Conservation (phyloP, 352 stramenopile species). For the Phytophthora hybrid region DNA sequence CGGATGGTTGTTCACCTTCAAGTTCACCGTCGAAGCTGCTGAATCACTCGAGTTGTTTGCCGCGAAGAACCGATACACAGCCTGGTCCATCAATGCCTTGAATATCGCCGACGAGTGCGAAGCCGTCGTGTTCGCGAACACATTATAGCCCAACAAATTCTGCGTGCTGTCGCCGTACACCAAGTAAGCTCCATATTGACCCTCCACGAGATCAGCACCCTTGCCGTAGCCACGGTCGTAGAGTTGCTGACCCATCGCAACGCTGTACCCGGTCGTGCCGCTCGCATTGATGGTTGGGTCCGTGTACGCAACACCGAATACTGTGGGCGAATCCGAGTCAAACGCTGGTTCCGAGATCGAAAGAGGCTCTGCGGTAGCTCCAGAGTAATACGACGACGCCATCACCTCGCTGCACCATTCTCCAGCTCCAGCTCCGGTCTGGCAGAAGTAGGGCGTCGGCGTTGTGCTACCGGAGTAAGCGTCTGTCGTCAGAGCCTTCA, state of each 20-base stretch:
- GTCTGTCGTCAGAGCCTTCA: conserved; percentile 35
- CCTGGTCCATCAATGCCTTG: conserved; percentile 62
- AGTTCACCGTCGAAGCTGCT: conserved; percentile 17
- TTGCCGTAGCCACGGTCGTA: conserved; percentile 54
- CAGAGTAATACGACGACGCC: conserved; percentile 34
- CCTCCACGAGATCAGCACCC: conserved; percentile 20
- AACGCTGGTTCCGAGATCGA: conserved; percentile 28
- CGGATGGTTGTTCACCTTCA: conserved; percentile 60
- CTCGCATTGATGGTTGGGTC: conserved; percentile 50
- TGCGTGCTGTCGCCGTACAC: conserved; percentile 43
- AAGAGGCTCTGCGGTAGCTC: conserved; percentile 20
- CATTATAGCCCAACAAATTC: conserved; percentile 62
- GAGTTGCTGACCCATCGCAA: conserved; percentile 49
- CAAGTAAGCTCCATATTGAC: conserved; percentile 54
- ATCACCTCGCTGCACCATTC: conserved; percentile 50
- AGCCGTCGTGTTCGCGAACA: conserved; percentile 62
- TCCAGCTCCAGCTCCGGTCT: conserved; percentile 19
- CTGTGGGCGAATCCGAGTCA: conserved; percentile 46
- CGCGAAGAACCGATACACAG: conserved; percentile 59
- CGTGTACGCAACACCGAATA: conserved; percentile 60
- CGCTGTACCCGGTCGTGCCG: conserved; percentile 43
- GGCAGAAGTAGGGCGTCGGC: conserved; percentile 47
- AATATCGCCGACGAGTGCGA: conserved; percentile 55
- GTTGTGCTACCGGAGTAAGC: conserved; percentile 26
- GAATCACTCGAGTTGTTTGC: conserved; percentile 22